phyloP scores from a whole-genome alignment of 1,284 basidiomycete genomes.

The Anthracocystis setariae region DNA sequence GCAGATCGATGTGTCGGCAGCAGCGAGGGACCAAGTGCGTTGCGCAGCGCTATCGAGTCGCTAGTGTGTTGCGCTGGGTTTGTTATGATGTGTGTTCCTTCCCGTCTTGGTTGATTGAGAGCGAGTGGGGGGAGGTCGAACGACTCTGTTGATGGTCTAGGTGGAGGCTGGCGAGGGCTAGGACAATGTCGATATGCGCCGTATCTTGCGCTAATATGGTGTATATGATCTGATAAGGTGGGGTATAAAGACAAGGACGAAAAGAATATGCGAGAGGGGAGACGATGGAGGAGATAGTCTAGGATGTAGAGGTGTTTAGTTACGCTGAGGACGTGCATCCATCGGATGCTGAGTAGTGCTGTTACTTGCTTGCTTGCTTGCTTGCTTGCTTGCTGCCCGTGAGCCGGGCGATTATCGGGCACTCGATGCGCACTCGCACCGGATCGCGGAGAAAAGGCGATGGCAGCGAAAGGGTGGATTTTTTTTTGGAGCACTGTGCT shows the following conservation, averaged over 20 bases:
- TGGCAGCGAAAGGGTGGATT: not conserved
- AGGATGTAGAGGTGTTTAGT: constrained; percentile 7
- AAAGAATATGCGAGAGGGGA: not conserved
- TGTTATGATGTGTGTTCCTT: too few relatives aligned
- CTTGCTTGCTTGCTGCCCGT: constrained; percentile 25
- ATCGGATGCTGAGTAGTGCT: constrained; percentile 7
- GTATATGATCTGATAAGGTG: not conserved
- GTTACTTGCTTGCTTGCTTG: constrained; percentile 22
- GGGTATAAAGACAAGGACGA: constrained; percentile 3
- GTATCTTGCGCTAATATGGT: not conserved
- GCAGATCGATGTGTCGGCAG: too few relatives aligned
- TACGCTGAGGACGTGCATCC: not conserved
- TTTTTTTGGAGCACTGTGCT: not conserved
- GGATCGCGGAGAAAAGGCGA: constrained; percentile 2
- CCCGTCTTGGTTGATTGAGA: not conserved
- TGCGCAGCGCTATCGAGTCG: too few relatives aligned
- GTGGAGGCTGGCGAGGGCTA: not conserved
- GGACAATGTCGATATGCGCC: not conserved
- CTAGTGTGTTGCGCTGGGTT: too few relatives aligned
- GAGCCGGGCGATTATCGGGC: constrained; percentile 27
- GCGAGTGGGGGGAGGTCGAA: constrained; percentile 19
- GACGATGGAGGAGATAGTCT: not conserved
- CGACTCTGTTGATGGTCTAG: constrained; percentile 1
- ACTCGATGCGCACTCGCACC: constrained; percentile 12
- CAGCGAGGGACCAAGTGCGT: too few relatives aligned